phyloP scores from a whole-genome alignment of 345 rosid genomes.

The Chamaenerion angustifolium region DNA sequence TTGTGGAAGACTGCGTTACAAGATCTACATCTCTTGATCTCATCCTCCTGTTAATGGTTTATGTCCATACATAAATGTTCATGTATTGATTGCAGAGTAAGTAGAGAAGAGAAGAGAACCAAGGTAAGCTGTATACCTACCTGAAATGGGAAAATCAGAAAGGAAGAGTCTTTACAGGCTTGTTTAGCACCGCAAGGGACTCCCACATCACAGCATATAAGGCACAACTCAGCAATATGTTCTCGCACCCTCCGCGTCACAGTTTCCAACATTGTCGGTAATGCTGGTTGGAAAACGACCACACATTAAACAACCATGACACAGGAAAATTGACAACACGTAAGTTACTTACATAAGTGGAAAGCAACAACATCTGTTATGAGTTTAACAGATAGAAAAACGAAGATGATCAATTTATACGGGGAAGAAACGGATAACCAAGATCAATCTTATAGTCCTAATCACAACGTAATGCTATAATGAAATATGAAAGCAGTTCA shows the following conservation, averaged over 20 bases:
- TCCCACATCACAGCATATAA: conserved; percentile 90
- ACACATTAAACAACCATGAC: not conserved
- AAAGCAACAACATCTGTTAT: too few relatives aligned
- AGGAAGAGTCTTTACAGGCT: conserved; percentile 80
- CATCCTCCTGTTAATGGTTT: conserved; percentile 48
- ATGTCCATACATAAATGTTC: not conserved
- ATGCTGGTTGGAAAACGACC: conserved; percentile 23
- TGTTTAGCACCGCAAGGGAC: conserved; percentile 75
- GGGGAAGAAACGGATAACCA: too few relatives aligned
- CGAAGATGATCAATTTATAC: too few relatives aligned
- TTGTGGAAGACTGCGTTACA: conserved; percentile 62
- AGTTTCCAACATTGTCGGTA: conserved; percentile 72
- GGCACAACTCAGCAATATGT: conserved; percentile 83
- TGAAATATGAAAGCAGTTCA: too few relatives aligned
- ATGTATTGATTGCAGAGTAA: too few relatives aligned
- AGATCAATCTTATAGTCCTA: too few relatives aligned
- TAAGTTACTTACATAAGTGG: too few relatives aligned
- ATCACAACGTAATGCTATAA: too few relatives aligned
- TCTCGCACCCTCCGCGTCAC: conserved; percentile 60
- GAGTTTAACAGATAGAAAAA: too few relatives aligned
- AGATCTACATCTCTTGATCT: conserved; percentile 40
- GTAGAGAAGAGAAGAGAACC: too few relatives aligned
- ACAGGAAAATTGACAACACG: too few relatives aligned
- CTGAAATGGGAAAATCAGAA: conserved; percentile 93
- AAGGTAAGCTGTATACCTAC: conserved; percentile 40